Conservation (phyloP, 1,139 yeast genomes). For the Zygosaccharomyces sapae region DNA sequence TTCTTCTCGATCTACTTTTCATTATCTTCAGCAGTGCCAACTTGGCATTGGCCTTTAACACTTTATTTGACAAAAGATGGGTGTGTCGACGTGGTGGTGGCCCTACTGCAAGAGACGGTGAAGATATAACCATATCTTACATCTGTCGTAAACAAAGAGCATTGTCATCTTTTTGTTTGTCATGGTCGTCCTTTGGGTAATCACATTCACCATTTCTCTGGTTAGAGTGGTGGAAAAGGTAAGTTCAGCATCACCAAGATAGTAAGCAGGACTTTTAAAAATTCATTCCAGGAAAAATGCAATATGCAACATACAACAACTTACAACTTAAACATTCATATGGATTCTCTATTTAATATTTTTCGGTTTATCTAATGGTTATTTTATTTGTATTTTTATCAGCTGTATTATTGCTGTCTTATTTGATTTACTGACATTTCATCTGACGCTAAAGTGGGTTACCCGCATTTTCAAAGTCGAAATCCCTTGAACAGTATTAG, state of each 20-base stretch:
- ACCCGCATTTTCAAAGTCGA: slow-evolving; percentile 1
- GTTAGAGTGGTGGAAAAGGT: slow-evolving; percentile 79
- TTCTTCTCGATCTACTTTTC: slow-evolving; percentile 74
- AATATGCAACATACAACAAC: too few relatives aligned
- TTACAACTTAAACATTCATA: too few relatives aligned
- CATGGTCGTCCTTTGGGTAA: slow-evolving; percentile 75
- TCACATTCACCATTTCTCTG: slow-evolving; percentile 78
- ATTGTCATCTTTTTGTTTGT: slow-evolving; percentile 73
- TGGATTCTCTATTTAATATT: too few relatives aligned
- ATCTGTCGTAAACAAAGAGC: slow-evolving; percentile 81
- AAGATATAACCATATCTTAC: slow-evolving; percentile 34
- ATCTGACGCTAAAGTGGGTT: neutral
- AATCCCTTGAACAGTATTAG: slow-evolving; percentile 8
- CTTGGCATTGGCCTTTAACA: slow-evolving; percentile 76
- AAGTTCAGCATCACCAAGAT: slow-evolving; percentile 25
- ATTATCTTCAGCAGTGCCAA: slow-evolving; percentile 94
- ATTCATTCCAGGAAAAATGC: too few relatives aligned
- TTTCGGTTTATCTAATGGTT: neutral
- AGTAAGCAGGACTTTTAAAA: neutral
- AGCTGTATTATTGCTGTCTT: neutral
- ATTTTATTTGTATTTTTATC: neutral
- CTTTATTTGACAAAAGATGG: slow-evolving; percentile 79
- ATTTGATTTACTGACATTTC: slow-evolving; percentile 5
- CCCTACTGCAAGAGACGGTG: slow-evolving; percentile 25
- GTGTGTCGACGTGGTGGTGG: slow-evolving; percentile 51